Base-by-base conservation (phyloP, 768 basidiomycete genomes). In the Paxillus ammoniavirescens region DNA sequence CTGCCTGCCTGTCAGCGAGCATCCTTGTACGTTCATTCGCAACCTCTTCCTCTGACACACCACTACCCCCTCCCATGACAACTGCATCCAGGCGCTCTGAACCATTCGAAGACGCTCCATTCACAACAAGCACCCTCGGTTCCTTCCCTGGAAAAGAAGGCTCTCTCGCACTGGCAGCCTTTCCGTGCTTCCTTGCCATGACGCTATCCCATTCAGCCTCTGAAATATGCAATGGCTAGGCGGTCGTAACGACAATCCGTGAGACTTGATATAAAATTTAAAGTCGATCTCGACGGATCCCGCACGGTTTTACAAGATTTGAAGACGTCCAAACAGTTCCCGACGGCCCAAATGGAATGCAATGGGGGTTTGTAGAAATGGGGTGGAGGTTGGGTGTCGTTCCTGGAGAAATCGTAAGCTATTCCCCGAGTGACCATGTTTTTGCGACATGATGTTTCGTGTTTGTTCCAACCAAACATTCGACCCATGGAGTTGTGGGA, bases 251-350 rank as follows among this genome's bases (percentile, higher is more conserved):
- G 14, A 35, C 13, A 35, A 35, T 35, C 12, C 12, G 35, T 35
- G 12, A 33, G 8, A 14, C 15, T 12, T 28, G n/a, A 9, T 8
- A 18, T 9, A 45, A 45, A 45, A 31, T 17, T 17, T 58, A 56
- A 58, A 42, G 53, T 70, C 72, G 84, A 86, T 86, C 86, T 89
- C 78, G 57, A 47, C 71, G 73, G 78, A 83, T 90, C 75, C 78
- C 66, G 69, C 70, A 84, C 78, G 77, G 82, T 86, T 86, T 72
- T 69, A 57, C 56, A 70, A 73, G 76, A 68, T 87, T 82, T 72
- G 82, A 87, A 77, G 77, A 82, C 74, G 58, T 21, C 50, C 2
- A 8, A 8, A 5, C 9, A 41, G 48, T 41, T 14, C 44, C 36
- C 21, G 46, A 51, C 1, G 36, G 6, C 13, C 36, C 33, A 17